These are phyloP conservation scores for Styphnolobium japonicum DNA, from an alignment of 306 rosid species.

Conservation along the genomic window DNA sequence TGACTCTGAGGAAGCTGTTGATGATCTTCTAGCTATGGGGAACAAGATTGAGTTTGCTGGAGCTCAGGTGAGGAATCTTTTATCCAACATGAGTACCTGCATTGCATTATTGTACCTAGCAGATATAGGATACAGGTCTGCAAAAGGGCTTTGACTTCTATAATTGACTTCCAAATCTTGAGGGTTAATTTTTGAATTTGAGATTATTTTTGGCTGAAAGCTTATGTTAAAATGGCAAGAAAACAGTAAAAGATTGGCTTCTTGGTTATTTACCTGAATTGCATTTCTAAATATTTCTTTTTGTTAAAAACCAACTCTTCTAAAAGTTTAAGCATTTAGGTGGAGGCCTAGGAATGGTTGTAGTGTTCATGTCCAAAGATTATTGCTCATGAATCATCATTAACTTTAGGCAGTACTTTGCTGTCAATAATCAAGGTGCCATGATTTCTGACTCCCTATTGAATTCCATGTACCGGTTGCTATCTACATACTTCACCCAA, in stretches of 20 bases:
- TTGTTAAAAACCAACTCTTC: neutral
- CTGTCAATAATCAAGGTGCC: neutral
- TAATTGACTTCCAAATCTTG: neutral
- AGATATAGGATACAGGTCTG: neutral
- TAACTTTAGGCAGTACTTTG: neutral
- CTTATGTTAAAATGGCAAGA: neutral
- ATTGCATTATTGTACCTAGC: neutral
- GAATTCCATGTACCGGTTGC: neutral
- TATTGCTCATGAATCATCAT: neutral
- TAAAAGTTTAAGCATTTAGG: neutral
- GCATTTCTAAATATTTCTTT: neutral
- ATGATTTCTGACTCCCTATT: neutral
- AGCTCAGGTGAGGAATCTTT: conserved; percentile 64
- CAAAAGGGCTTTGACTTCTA: neutral
- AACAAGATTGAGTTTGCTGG: conserved; percentile 90
- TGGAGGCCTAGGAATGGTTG: neutral
- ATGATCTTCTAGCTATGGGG: conserved; percentile 77
- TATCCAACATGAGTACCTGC: neutral
- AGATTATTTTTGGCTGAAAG: neutral
- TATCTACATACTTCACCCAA: neutral
- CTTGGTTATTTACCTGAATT: neutral
- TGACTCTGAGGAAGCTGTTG: conserved; percentile 84
- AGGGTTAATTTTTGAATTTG: neutral
- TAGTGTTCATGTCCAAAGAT: neutral
- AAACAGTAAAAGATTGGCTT: neutral